Evolutionary conservation across 2,329 filamentous ascomycete genomes (phyloP), one percentile per base, ranked within the genome.

Genomic region (Phaeoacremonium minimum): DNA sequence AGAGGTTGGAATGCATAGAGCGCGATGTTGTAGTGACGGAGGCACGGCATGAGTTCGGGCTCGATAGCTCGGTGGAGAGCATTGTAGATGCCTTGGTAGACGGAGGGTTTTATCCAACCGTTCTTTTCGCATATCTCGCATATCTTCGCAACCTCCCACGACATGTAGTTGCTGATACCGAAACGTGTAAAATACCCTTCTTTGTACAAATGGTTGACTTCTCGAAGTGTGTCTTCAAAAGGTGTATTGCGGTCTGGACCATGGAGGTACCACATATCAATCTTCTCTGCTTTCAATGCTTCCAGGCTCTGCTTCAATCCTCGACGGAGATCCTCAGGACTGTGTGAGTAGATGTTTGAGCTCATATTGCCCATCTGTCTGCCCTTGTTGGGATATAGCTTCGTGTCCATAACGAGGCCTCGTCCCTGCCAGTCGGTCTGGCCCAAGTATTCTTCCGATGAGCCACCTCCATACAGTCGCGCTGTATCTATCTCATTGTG

Each of bases 401-500:
- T 71, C 1, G 67, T 70, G 37, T 60, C 64, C 46, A 70, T 57
- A 13, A 52, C 36, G 15, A 71, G 46, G n/a, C 57, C 58, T 13
- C 63, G 56, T 5, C 50, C 35, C 32, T 62, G 43, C 59, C 61
- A 66, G 16, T 59, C 44, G 8, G 62, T 43, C 11, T 55, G 45
- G 6, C 58, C 68, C 2, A 77, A 61, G 31, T 63, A 60, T 34
- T 66, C 56, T 48, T 87, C 84, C 35, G 85, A 80, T 33, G 73
- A 66, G 33, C 83, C 82, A 18, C 62, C 71, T 29, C 82, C 67
- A 45, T 87, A 87, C 4, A 71, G 55, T 12, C 82, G 71, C 1
- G 83, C 82, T 1, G 82, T 86, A 53, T 87, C 83, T 35, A 87
- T 57, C 49, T 87, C 83, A 49, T 76, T 73, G 60, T 85, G 80